phyloP scores from a whole-genome alignment of 106 monocot genomes.

The Dendrobium chrysotoxum region DNA sequence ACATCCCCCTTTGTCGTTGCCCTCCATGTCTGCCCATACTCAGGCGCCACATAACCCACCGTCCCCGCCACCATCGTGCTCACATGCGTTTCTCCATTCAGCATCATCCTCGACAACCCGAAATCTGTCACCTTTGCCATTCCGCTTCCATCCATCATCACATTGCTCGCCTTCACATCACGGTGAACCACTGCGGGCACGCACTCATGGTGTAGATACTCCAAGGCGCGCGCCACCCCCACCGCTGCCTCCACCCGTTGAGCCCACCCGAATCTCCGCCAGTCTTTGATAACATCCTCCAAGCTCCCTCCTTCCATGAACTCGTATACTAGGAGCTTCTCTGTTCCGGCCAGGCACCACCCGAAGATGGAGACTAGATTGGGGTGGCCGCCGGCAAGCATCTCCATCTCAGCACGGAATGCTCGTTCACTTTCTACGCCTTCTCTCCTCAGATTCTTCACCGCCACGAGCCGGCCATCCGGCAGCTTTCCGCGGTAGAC shows the following conservation, averaged over 20 bases:
- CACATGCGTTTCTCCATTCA: slow-evolving; percentile 57
- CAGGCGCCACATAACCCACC: slow-evolving; percentile 90
- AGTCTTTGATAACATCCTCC: slow-evolving; percentile 50
- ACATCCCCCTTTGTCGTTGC: slow-evolving; percentile 83
- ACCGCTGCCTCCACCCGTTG: slow-evolving; percentile 37
- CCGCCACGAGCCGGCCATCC: slow-evolving; percentile 61
- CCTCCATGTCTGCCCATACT: slow-evolving; percentile 61
- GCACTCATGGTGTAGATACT: slow-evolving; percentile 74
- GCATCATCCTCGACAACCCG: slow-evolving; percentile 58
- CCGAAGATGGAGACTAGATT: slow-evolving; percentile 65
- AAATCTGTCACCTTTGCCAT: slow-evolving; percentile 65
- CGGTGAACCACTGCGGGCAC: slow-evolving; percentile 77
- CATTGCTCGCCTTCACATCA: slow-evolving; percentile 92
- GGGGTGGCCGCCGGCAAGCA: slow-evolving; percentile 52
- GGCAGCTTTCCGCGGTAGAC: slow-evolving; percentile 69
- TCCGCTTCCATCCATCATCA: slow-evolving; percentile 54
- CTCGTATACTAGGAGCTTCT: slow-evolving; percentile 69
- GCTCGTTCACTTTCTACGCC: slow-evolving; percentile 43
- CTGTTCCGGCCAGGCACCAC: slow-evolving; percentile 60
- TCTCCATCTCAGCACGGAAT: slow-evolving; percentile 78
- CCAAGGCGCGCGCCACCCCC: slow-evolving; percentile 65
- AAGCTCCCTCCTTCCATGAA: slow-evolving; percentile 74
- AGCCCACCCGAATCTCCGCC: slow-evolving; percentile 26
- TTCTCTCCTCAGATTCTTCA: slow-evolving; percentile 50
- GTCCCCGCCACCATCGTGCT: slow-evolving; percentile 87